Percentiles rank a stretch among this genome's conserved stretches.
phyloP scores from a whole-genome alignment of 495 filamentous ascomycete species.

The Podospora fimiseda region DNA sequence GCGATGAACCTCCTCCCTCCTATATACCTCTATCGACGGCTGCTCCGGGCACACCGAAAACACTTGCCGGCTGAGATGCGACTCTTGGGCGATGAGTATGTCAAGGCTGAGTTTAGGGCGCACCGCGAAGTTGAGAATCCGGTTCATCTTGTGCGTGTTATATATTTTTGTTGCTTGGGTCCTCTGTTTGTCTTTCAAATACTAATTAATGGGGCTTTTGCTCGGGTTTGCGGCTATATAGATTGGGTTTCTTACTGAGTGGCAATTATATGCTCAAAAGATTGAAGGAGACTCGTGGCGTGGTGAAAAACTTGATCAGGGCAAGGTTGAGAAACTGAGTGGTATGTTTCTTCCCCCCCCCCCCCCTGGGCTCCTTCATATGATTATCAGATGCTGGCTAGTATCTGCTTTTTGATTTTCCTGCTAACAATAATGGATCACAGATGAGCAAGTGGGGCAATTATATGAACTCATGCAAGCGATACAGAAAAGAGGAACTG shows the following conservation, averaged over 20 bases:
- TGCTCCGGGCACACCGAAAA: slow-evolving; percentile 80
- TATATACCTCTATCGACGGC: slow-evolving; percentile 78
- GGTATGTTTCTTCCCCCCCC: slow-evolving; percentile 64
- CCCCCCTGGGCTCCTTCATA: too few species aligned
- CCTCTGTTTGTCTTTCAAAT: not conserved
- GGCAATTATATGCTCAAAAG: slow-evolving; percentile 90
- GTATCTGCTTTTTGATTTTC: too few species aligned
- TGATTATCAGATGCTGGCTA: too few species aligned
- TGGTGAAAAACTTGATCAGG: slow-evolving; percentile 68
- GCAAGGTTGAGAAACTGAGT: slow-evolving; percentile 88
- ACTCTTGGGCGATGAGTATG: slow-evolving; percentile 79
- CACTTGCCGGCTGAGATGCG: slow-evolving; percentile 68
- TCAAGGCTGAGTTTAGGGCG: slow-evolving; percentile 83
- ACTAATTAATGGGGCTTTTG: not conserved
- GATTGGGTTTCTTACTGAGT: slow-evolving; percentile 94
- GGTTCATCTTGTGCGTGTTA: slow-evolving; percentile 67
- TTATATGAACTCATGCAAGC: slow-evolving; percentile 90
- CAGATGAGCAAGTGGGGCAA: slow-evolving; percentile 90
- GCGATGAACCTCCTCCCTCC: slow-evolving; percentile 81
- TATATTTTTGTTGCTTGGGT: not conserved
- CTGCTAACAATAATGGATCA: too few species aligned
- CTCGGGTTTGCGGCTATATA: slow-evolving; percentile 28
- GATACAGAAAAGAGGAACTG: slow-evolving; percentile 55
- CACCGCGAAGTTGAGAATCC: slow-evolving; percentile 84
- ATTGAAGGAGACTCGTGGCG: slow-evolving; percentile 80